Percentiles rank a stretch among this genome's conserved stretches.
Conservation (phyloP, 2,329 filamentous ascomycete species). For the Fusarium fujikuroi region DNA sequence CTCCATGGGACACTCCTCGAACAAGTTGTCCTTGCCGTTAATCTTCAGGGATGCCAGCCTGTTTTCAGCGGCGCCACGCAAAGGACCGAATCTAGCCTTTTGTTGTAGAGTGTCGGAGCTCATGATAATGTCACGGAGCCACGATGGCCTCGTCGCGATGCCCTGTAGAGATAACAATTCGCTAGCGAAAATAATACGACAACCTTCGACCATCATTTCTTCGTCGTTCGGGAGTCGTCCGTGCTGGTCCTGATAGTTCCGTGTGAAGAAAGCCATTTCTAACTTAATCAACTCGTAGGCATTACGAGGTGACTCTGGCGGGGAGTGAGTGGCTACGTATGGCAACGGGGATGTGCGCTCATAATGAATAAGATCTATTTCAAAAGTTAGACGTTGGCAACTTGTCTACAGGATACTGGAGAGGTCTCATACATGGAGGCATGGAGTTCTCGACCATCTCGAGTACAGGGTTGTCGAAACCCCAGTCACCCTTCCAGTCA, state of each 20-base stretch:
- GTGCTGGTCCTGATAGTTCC: constrained; percentile 56
- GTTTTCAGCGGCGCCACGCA: constrained; percentile 59
- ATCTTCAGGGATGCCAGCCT: constrained; percentile 62
- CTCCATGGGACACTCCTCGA: constrained; percentile 67
- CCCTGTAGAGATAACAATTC: constrained; percentile 58
- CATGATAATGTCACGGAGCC: constrained; percentile 70
- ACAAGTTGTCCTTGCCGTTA: constrained; percentile 68
- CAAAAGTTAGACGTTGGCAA: constrained; percentile 55
- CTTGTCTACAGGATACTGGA: constrained; percentile 51
- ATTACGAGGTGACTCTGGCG: constrained; percentile 61
- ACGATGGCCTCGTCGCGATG: constrained; percentile 55
- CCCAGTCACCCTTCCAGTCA: constrained; percentile 77
- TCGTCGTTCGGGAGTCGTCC: constrained; percentile 59
- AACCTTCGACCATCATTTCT: constrained; percentile 68
- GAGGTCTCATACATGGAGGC: constrained; percentile 67
- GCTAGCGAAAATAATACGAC: constrained; percentile 65
- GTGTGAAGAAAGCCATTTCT: constrained; percentile 64
- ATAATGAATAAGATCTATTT: constrained; percentile 71
- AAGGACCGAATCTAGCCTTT: constrained; percentile 60
- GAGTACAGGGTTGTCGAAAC: constrained; percentile 70
- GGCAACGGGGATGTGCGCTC: constrained; percentile 68
- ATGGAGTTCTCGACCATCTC: constrained; percentile 74
- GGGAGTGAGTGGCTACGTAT: constrained; percentile 58
- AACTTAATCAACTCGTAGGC: constrained; percentile 71
- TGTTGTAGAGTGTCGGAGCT: constrained; percentile 55